Evolutionary conservation across 495 filamentous ascomycete genomes (phyloP), one percentile per base, ranked within the genome.

Genomic region (Apiosordaria backusii): DNA sequence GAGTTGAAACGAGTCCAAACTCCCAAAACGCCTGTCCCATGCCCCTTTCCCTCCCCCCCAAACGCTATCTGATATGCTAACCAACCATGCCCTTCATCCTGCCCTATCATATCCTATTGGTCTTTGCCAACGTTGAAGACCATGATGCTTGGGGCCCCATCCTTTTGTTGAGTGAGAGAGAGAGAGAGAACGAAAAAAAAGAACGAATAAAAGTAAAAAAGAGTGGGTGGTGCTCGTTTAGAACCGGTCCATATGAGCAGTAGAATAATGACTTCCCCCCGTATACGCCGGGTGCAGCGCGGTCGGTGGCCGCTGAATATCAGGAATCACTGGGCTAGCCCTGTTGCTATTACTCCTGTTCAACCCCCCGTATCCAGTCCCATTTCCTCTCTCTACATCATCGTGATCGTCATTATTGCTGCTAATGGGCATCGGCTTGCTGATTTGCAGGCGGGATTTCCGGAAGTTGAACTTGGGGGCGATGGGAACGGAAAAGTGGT

Each of bases 221-320:
- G 62, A 60, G 5, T 23, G 50, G 21, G n/a, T 22, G 19, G 4
- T 19, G 13, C 1, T 27, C 9, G 19, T 50, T 75, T 60, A 75
- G 59, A 78, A 77, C 21, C 67, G 70, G 23, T 68, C 65, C 73
- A 79, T 77, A 40, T 78, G 81, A 45, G 35, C 35, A 13, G 35
- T 45, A 6, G 35, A 45, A 15, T 45, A 45, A 45, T 45, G 35
- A 13, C 35, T 45, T 2, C 35, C 35, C 0, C 35, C 35, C 5
- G 35, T 76, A 57, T 74, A 76, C 5, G 76, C 76, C 22, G 84
- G 84, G 68, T 86, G 84, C 58, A 83, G 63, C 6, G 81, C 81
- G 59, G 82, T 82, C 10, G 80, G 75, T 3, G 84, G 84, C 9
- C 84, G 79, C 73, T 82, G 79, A 23, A 85, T 60, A 4, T 75